Base-by-base conservation (phyloP, 2,329 filamentous ascomycete genomes). In the Acephala macrosclerotiorum region DNA sequence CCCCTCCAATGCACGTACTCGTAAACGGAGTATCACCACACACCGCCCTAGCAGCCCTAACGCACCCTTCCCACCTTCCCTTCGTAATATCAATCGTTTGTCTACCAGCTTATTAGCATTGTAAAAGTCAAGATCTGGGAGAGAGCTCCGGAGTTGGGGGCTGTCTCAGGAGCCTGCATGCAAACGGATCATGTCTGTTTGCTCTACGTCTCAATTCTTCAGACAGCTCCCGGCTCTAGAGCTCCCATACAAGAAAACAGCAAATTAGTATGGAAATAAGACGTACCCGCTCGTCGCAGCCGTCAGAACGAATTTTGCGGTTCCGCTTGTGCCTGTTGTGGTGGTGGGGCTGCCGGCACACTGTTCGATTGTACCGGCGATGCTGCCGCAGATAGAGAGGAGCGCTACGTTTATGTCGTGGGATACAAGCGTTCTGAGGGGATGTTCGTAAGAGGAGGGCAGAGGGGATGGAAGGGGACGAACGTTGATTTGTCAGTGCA, bases 41-140 rank as follows among this genome's bases (percentile, higher is more conserved):
- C 1, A 69, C 66, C 3, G 72, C 73, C 25, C 64, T 58, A 1
- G 84, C 85, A 18, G 85, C 85, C 47, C 82, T 79, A 60, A 87
- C 80, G 72, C 85, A 87, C 59, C 80, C 78, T 75, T 86, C 82
- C 84, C 85, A 85, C 26, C 80, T 77, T 22, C 79, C 79, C 76
- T 86, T 86, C 56, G 79, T 80, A 66, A 87, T 79, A 75, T 82
- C 83, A 74, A 87, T 86, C 18, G 80, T 83, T 25, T 81, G 79
- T 42, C 12, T n/a, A n/a, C n/a, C n/a, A n/a, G n/a, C n/a, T n/a
- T 8, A 38, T 38, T 38, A 38, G 36, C 36, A 7, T 38, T 38
- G 36, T 38, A 38, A 38, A 38, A 38, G 7, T n/a, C n/a, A n/a
- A n/a, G n/a, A n/a, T n/a, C n/a, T n/a, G n/a, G n/a, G n/a, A n/a